phyloP scores from a whole-genome alignment of 805 yeast genomes.

The Clavispora vitiphila region DNA sequence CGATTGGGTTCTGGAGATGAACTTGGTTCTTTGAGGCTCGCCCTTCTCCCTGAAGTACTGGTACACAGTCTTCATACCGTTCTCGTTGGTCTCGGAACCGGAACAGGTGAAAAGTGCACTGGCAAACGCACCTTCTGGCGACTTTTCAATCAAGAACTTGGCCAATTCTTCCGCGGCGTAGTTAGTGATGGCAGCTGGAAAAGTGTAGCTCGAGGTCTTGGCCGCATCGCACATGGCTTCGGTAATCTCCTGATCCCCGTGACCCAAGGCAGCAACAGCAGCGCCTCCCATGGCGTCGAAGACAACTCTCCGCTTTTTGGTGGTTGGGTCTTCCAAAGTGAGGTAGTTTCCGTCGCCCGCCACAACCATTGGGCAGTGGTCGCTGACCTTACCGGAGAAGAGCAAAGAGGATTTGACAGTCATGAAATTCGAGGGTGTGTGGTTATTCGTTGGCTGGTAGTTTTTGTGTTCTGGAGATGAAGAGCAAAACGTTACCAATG shows the following conservation, averaged over 20 bases:
- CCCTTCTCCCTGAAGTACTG: slow-evolving; percentile 14
- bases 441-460: not conserved
- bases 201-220: slow-evolving; percentile 9
- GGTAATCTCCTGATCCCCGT: slow-evolving; percentile 12
- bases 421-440: no score
- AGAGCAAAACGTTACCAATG: not conserved
- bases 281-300: slow-evolving; percentile 16
- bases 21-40: slow-evolving; percentile 11
- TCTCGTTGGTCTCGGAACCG: slow-evolving; percentile 15
- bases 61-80: slow-evolving; percentile 15
- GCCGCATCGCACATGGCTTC: slow-evolving; percentile 13
- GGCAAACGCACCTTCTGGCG: slow-evolving; percentile 12
- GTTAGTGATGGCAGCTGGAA: slow-evolving; percentile 13
- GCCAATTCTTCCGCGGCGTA: slow-evolving; percentile 12
- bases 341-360: slow-evolving; percentile 12
- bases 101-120: slow-evolving; percentile 15
- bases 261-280: slow-evolving; percentile 15
- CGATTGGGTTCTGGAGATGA: slow-evolving; percentile 12
- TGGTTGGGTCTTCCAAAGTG: slow-evolving; percentile 10
- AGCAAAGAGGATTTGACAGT: slow-evolving; percentile 11
- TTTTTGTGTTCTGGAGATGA: not conserved
- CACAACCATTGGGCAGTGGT: slow-evolving; percentile 14
- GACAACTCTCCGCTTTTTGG: slow-evolving; percentile 8
- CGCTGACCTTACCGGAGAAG: slow-evolving; percentile 12
- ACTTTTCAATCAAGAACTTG: slow-evolving; percentile 11